phyloP scores from a whole-genome alignment of 1,284 basidiomycete species.

The Cystobasidium sp. region DNA sequence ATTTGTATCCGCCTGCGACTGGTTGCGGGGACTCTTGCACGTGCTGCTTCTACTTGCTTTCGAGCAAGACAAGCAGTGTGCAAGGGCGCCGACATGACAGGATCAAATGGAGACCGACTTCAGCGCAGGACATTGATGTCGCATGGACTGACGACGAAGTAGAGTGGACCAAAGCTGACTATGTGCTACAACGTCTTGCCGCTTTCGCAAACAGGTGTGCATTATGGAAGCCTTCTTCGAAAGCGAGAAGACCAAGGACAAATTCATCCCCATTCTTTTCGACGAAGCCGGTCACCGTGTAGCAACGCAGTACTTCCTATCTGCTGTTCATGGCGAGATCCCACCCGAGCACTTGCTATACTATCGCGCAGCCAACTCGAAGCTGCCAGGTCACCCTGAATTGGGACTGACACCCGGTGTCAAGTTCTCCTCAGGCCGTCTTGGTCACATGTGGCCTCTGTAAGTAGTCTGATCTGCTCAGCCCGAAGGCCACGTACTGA shows the following conservation, averaged over 20 bases:
- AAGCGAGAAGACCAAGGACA: conserved; percentile 59
- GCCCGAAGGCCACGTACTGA: too few species aligned
- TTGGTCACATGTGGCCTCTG: conserved; percentile 75
- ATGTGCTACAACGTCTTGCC: too few species aligned
- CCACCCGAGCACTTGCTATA: conserved; percentile 75
- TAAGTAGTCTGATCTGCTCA: background rate
- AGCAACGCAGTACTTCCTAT: conserved; percentile 79
- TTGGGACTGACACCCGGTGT: conserved; percentile 77
- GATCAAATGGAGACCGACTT: too few species aligned
- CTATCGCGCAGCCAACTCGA: conserved; percentile 80
- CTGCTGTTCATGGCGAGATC: conserved; percentile 72
- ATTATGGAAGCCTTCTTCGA: conserved; percentile 73
- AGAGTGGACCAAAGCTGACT: too few species aligned
- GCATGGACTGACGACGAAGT: too few species aligned
- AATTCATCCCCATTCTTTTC: conserved; percentile 56
- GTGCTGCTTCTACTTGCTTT: too few species aligned
- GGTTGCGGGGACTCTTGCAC: too few species aligned
- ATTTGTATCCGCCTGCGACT: too few species aligned
- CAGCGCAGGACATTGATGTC: too few species aligned
- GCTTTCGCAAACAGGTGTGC: conserved; percentile 60
- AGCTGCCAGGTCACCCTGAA: conserved; percentile 83
- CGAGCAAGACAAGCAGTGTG: too few species aligned
- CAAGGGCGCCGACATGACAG: too few species aligned
- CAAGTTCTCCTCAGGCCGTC: conserved; percentile 61
- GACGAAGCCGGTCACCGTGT: conserved; percentile 74